Conservation (phyloP, 2,329 filamentous ascomycete genomes). For the Beauveria brongniartii region DNA sequence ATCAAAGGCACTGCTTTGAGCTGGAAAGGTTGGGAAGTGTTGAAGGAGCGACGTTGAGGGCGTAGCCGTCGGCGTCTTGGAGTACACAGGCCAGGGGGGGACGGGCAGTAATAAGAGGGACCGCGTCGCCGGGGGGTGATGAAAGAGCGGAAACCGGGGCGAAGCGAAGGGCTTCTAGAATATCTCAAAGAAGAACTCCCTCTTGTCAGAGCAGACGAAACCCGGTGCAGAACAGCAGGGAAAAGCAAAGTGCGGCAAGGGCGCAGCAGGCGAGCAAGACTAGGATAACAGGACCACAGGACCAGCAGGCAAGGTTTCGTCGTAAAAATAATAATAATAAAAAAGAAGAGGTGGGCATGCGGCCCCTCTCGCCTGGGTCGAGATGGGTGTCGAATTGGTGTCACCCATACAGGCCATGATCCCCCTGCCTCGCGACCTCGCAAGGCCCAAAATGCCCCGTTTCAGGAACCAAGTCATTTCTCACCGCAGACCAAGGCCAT, state of each 20-base stretch:
- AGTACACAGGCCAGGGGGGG: slow-evolving; percentile 13
- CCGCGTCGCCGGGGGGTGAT: not conserved
- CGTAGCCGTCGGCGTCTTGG: not conserved
- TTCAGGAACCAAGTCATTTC: slow-evolving; percentile 23
- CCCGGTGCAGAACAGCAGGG: slow-evolving; percentile 7
- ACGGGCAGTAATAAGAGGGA: slow-evolving; percentile 11
- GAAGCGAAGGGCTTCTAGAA: slow-evolving; percentile 11
- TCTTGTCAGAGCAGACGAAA: slow-evolving; percentile 1
- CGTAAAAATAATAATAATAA: not conserved
- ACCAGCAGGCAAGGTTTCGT: slow-evolving; percentile 4
- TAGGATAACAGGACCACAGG: not conserved
- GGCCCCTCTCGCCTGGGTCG: slow-evolving; percentile 10
- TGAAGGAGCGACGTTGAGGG: slow-evolving; percentile 8
- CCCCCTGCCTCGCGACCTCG: slow-evolving; percentile 12
- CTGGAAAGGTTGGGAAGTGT: not conserved
- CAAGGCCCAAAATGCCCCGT: slow-evolving; percentile 14
- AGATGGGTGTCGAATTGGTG: slow-evolving; percentile 13
- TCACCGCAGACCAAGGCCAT: slow-evolving; percentile 19
- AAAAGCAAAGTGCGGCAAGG: not conserved
- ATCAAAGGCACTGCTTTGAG: slow-evolving; percentile 9
- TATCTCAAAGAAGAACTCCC: slow-evolving; percentile 5
- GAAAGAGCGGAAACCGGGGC: not conserved
- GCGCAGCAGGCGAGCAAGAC: no score
- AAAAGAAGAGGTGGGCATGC: slow-evolving; percentile 7
- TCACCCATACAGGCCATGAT: slow-evolving; percentile 4